These are phyloP conservation scores for Quercus suber DNA, from an alignment of 306 rosid genomes.

Conservation along the genomic window DNA sequence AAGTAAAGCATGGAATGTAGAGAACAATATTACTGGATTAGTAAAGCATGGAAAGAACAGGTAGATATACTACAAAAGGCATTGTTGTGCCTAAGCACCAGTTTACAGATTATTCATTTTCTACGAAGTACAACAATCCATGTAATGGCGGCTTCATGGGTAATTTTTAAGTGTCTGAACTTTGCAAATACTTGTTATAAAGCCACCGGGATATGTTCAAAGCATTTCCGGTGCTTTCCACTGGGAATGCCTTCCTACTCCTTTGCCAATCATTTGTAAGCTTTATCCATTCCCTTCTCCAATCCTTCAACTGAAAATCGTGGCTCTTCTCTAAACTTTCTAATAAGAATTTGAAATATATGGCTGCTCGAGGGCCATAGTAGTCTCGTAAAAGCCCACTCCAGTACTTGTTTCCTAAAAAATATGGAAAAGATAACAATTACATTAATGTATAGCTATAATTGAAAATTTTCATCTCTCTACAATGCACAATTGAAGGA, in stretches of 20 bases:
- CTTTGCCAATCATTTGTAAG: constrained; percentile 86
- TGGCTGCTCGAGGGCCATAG: constrained; percentile 84
- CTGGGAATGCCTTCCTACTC: constrained; percentile 48
- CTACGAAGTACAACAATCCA: background rate
- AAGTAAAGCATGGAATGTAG: background rate
- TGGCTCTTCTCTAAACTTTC: constrained; percentile 54
- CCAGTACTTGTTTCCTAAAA: constrained; percentile 85
- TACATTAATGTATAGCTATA: background rate
- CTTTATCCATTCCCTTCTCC: constrained; percentile 91
- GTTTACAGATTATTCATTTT: background rate
- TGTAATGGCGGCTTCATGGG: constrained; percentile 9
- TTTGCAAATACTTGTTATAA: constrained; percentile 48
- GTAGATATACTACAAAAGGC: background rate
- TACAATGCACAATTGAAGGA: background rate
- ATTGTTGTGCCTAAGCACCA: background rate
- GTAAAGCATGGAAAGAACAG: background rate
- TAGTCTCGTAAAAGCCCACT: constrained; percentile 76
- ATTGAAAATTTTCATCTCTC: background rate
- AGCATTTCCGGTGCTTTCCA: constrained; percentile 56
- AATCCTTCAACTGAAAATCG: constrained; percentile 50
- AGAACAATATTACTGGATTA: background rate
- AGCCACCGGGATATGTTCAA: constrained; percentile 56
- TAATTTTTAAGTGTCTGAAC: constrained; percentile 17
- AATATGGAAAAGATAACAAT: background rate
- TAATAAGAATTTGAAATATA: constrained; percentile 63